A percentile compares a stretch with the other conserved stretches of the same genome.
Evolutionary conservation across 2,329 filamentous ascomycete genomes (phyloP).

Genomic region (Ascochyta clinopodiicola): DNA sequence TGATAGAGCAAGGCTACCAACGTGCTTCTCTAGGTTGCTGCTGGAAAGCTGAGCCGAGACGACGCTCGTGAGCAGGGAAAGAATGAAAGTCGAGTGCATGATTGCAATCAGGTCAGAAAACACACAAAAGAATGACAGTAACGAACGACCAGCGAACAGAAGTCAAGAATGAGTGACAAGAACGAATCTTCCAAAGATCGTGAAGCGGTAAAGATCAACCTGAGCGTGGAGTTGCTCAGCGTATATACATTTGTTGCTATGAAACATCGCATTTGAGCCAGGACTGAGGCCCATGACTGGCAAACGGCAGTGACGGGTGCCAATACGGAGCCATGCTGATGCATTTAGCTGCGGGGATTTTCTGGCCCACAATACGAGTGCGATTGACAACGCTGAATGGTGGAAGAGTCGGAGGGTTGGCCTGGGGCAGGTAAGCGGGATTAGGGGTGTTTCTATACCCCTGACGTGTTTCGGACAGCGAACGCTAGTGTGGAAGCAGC

Average conservation of each 20-base stretch:
- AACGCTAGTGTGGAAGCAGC: constrained; percentile 28
- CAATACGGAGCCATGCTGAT: constrained; percentile 24
- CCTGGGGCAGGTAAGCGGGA: constrained; percentile 26
- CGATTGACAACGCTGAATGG: constrained; percentile 24
- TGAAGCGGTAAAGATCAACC: constrained; percentile 24
- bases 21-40: constrained; percentile 51
- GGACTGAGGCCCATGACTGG: constrained; percentile 24
- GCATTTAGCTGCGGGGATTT: constrained; percentile 24
- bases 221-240: constrained; percentile 7
- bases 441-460: constrained; percentile 31
- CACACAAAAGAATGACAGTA: constrained; percentile 37
- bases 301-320: constrained; percentile 19
- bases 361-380: constrained; percentile 17
- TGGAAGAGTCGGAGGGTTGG: constrained; percentile 20
- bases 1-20: constrained; percentile 56
- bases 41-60: constrained; percentile 49
- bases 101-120: constrained; percentile 29
- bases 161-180: constrained; percentile 30
- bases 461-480: constrained; percentile 33
- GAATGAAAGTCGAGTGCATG: constrained; percentile 41
- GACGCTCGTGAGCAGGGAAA: constrained; percentile 43
- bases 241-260: constrained; percentile 30
- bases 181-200: constrained; percentile 32
- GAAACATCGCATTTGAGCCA: constrained; percentile 31
- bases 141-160: constrained; percentile 44